Conservation (phyloP, 2,329 filamentous ascomycete genomes). For the Fusarium circinatum region DNA sequence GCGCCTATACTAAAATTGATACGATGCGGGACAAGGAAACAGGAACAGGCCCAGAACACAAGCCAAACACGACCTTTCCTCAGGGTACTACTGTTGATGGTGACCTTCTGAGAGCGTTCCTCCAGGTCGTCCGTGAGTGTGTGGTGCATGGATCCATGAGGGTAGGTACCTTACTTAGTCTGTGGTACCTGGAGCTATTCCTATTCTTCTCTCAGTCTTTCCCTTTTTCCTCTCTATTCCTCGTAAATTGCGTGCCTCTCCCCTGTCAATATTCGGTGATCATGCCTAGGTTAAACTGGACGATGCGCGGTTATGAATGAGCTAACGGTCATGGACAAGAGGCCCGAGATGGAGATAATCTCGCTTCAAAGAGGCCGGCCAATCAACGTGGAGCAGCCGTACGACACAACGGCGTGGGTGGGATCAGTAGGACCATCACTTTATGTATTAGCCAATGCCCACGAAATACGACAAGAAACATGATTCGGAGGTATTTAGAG, state of each 20-base stretch:
- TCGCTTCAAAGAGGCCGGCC: slow-evolving; percentile 38
- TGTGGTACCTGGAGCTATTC: slow-evolving; percentile 13
- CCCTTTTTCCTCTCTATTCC: not conserved
- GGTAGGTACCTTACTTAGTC: not conserved
- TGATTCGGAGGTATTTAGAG: slow-evolving; percentile 30
- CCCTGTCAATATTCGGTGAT: slow-evolving; percentile 19
- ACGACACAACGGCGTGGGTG: slow-evolving; percentile 40
- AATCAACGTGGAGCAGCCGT: slow-evolving; percentile 37
- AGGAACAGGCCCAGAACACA: slow-evolving; percentile 9
- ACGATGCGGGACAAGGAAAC: slow-evolving; percentile 9
- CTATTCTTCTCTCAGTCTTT: slow-evolving; percentile 4
- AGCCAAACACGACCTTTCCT: slow-evolving; percentile 14
- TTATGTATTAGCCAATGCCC: slow-evolving; percentile 21
- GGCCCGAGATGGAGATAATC: slow-evolving; percentile 45
- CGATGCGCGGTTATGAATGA: slow-evolving; percentile 33
- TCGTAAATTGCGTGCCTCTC: not conserved
- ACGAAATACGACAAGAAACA: slow-evolving; percentile 39
- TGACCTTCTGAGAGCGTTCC: slow-evolving; percentile 22
- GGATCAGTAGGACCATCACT: slow-evolving; percentile 13
- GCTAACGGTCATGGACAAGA: slow-evolving; percentile 29
- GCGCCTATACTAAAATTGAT: slow-evolving; percentile 38
- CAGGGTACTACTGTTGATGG: slow-evolving; percentile 12
- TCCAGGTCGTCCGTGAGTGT: slow-evolving; percentile 3
- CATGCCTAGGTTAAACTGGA: slow-evolving; percentile 27
- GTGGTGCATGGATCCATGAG: slow-evolving; percentile 22